Evolutionary conservation across 1,284 basidiomycete species (phyloP), one percentile per base, ranked within the genome.

Genomic region (Sphagnurus paluster): DNA sequence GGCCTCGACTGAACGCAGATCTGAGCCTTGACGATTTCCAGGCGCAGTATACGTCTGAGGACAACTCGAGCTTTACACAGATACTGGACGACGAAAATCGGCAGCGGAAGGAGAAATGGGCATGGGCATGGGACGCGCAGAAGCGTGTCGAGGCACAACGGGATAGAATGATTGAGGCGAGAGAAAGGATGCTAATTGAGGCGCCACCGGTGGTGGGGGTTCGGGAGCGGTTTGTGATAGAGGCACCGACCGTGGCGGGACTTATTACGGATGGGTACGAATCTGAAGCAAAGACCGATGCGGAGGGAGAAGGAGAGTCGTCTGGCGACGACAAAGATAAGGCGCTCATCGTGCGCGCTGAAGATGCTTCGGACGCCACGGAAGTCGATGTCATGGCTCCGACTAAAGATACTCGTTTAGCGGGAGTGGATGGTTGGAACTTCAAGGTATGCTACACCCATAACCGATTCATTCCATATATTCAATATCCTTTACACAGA

Each of bases 111-210:
- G 87, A 91, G 60, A 80, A 72, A 62, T 91, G 84, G 72, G 79
- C 70, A 0, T 97, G 94, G 94, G 94, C 93, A 6, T 98, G 87
- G 83, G 87, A 92, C 28, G 92, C 90, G 6, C 91, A 97, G 72
- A 75, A 71, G 60, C 74, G 80, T 56, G 91, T 92, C 1, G 87
- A 90, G 55, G 73, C 65, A 33, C 80, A 84, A 60, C 73, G 74
- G 55, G 70, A 65, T 17, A 82, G 70, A 65, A 80, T 86, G 75
- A 54, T 86, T 16, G 80, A 86, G 59, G 74, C 64, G 35, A 73
- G 79, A 66, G 82, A 82, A 70, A 79, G 76, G 65, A 77, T 82
- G 71, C 57, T 88, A 54, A 77, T 82, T 63, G 87, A 84, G 68
- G 82, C 77, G 32, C 75, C 82, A n/a, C 63, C 72, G 11, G 75